These are phyloP conservation scores for Eucalyptus urophylla DNA, from an alignment of 345 rosid genomes.

Conservation along the genomic window DNA sequence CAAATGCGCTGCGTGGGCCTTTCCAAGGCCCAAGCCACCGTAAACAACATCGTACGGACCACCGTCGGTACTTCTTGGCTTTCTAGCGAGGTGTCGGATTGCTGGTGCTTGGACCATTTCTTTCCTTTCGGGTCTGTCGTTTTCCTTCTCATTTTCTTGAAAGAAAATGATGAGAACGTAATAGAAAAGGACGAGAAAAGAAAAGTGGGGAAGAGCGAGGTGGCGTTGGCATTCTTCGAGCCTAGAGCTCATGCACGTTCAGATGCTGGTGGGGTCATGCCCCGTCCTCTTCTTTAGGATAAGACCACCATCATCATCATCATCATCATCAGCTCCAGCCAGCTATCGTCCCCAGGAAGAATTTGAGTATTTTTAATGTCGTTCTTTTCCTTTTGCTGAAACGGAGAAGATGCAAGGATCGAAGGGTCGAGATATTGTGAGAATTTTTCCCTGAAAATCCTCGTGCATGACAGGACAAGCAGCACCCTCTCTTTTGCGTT, in stretches of 20 bases:
- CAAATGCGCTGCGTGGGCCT: neutral
- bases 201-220: neutral
- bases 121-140: neutral
- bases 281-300: neutral
- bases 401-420: neutral
- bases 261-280: constrained; percentile 11
- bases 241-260: constrained; percentile 34
- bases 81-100: neutral
- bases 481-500: neutral
- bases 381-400: neutral
- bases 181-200: neutral
- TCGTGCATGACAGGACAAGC: neutral
- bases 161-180: neutral
- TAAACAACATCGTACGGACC: constrained; percentile 9
- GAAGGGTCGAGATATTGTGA: neutral
- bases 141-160: neutral
- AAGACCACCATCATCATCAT: neutral
- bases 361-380: neutral
- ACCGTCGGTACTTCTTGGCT: neutral
- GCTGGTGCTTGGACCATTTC: neutral
- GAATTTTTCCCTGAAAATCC: neutral
- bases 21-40: neutral
- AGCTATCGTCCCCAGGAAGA: neutral
- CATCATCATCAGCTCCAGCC: neutral
- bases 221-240: constrained; percentile 22